phyloP scores from a whole-genome alignment of 2,329 filamentous ascomycete genomes.

The Aspergillus cejpii region DNA sequence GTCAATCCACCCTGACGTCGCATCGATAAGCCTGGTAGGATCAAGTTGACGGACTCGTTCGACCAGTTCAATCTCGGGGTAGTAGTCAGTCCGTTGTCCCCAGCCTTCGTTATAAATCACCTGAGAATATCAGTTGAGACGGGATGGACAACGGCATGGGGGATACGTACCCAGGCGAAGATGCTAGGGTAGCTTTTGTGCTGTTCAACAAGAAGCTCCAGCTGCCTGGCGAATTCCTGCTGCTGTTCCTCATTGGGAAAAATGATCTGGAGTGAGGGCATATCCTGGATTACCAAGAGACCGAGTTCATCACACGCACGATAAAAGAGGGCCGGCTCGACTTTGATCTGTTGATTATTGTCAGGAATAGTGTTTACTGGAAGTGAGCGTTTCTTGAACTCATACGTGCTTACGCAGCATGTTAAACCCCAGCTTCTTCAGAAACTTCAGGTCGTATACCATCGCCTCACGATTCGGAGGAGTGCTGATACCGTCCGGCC shows the following conservation, averaged over 20 bases:
- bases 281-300: slow-evolving; percentile 63
- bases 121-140: slow-evolving; percentile 24
- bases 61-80: slow-evolving; percentile 54
- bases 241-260: slow-evolving; percentile 48
- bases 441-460: slow-evolving; percentile 56
- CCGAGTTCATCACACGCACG: slow-evolving; percentile 61
- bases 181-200: slow-evolving; percentile 61
- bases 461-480: slow-evolving; percentile 62
- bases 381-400: slow-evolving; percentile 1
- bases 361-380: background rate
- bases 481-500: slow-evolving; percentile 62
- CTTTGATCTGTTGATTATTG: slow-evolving; percentile 50
- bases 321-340: slow-evolving; percentile 62
- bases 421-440: slow-evolving; percentile 64
- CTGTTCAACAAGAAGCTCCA: slow-evolving; percentile 56
- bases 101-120: slow-evolving; percentile 68
- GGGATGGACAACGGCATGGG: background rate
- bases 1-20: slow-evolving; percentile 60
- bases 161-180: slow-evolving; percentile 54
- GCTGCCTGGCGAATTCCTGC: slow-evolving; percentile 58
- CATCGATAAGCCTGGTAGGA: slow-evolving; percentile 57
- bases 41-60: slow-evolving; percentile 53
- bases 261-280: slow-evolving; percentile 52
- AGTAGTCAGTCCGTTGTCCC: slow-evolving; percentile 51
- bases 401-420: slow-evolving; percentile 63